Percentiles rank a stretch among this genome's conserved stretches.
phyloP scores from a whole-genome alignment of 306 rosid species.

The Quercus suber region DNA sequence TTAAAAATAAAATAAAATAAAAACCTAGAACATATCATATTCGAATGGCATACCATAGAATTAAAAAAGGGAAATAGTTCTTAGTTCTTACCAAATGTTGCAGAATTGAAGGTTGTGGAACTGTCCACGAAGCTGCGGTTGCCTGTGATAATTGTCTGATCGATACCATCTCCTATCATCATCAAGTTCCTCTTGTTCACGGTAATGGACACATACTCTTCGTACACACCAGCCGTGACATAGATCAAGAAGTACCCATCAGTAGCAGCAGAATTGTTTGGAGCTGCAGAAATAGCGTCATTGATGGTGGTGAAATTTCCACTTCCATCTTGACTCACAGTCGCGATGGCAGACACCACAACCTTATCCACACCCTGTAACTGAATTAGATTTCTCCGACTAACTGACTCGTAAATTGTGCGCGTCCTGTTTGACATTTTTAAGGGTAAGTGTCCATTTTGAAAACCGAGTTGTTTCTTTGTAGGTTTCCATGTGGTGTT shows the following conservation, averaged over 20 bases:
- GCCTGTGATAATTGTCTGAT: conserved; percentile 68
- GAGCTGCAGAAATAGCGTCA: conserved; percentile 61
- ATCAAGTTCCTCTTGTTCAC: conserved; percentile 57
- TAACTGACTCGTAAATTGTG: conserved; percentile 34
- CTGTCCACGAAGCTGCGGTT: conserved; percentile 61
- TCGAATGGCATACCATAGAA: too few species aligned
- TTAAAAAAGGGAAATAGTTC: neutral
- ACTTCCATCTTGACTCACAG: conserved; percentile 57
- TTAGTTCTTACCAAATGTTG: conserved; percentile 60
- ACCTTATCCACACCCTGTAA: conserved; percentile 20
- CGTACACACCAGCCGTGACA: conserved; percentile 55
- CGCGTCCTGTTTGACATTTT: conserved; percentile 38
- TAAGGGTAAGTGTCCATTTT: conserved; percentile 46
- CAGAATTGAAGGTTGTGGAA: conserved; percentile 79
- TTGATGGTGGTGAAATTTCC: conserved; percentile 64
- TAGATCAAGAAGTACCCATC: conserved; percentile 62
- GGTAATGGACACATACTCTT: conserved; percentile 56
- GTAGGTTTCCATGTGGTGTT: conserved; percentile 16
- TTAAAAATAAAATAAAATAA: too few species aligned
- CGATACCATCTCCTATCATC: conserved; percentile 78
- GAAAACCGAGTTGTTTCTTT: conserved; percentile 23
- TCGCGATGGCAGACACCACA: conserved; percentile 39
- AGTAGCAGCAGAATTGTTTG: conserved; percentile 42
- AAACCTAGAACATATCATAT: too few species aligned
- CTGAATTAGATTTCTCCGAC: conserved; percentile 30